A percentile compares a stretch with the other conserved stretches of the same genome.
phyloP scores from a whole-genome alignment of 2,329 filamentous ascomycete genomes.

The Phymatotrichopsis omnivora region DNA sequence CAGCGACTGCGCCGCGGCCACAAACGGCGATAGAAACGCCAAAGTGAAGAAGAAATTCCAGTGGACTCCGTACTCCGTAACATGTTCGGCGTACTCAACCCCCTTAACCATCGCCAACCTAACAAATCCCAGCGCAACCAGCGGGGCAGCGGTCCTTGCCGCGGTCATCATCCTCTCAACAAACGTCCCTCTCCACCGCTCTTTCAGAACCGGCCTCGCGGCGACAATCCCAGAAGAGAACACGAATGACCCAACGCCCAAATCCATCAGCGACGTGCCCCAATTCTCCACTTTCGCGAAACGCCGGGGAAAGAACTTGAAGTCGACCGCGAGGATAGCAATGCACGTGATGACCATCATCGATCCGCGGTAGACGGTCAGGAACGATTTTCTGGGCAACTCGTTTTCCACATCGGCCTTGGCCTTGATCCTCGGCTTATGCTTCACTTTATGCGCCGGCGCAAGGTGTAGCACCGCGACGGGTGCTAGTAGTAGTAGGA shows the following conservation, averaged over 20 bases:
- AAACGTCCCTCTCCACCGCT: slow-evolving; percentile 39
- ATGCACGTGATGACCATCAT: slow-evolving; percentile 88
- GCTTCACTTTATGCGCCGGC: slow-evolving; percentile 39
- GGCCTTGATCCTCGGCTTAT: slow-evolving; percentile 35
- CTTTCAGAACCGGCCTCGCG: slow-evolving; percentile 67
- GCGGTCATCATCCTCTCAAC: slow-evolving; percentile 20
- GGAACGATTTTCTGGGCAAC: slow-evolving; percentile 77
- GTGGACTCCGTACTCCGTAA: slow-evolving; percentile 93
- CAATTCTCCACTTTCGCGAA: slow-evolving; percentile 99
- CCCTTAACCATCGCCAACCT: slow-evolving; percentile 85
- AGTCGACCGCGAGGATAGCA: slow-evolving; percentile 94
- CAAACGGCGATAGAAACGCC: slow-evolving; percentile 75
- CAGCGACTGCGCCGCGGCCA: slow-evolving; percentile 72
- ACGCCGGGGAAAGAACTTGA: slow-evolving; percentile 79
- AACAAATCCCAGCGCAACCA: slow-evolving; percentile 68
- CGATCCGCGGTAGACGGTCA: slow-evolving; percentile 79
- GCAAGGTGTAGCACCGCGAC: slow-evolving; percentile 43
- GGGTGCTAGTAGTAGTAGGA: slow-evolving; percentile 61
- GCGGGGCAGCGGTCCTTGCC: slow-evolving; percentile 68
- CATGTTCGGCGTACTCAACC: slow-evolving; percentile 91
- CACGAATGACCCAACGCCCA: slow-evolving; percentile 95
- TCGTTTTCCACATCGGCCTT: slow-evolving; percentile 26
- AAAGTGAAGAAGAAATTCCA: slow-evolving; percentile 99
- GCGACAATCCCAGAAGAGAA: slow-evolving; percentile 90
- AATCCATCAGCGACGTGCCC: slow-evolving; percentile 97